A percentile compares a stretch with the other conserved stretches of the same genome.
These are phyloP conservation scores for Tolypocladium tropicale DNA, from an alignment of 2,329 filamentous ascomycete genomes.

Conservation along the genomic window DNA sequence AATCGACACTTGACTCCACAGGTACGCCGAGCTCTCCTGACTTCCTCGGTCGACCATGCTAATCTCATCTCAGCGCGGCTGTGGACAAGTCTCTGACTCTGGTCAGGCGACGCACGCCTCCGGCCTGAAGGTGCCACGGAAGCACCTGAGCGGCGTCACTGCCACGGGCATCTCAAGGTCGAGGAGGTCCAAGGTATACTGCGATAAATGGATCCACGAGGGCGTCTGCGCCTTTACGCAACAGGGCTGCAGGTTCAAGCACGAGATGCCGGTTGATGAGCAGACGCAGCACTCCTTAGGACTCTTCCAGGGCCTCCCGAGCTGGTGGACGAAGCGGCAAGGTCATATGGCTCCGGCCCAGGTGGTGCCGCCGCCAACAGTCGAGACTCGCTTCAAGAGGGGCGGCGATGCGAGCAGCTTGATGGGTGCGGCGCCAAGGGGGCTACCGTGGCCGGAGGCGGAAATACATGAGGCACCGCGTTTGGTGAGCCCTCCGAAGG, in stretches of 20 bases:
- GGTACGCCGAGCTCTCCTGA: conserved; percentile 8
- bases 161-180: background rate
- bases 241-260: conserved; percentile 80
- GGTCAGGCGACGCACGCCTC: background rate
- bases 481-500: background rate
- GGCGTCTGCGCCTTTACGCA: conserved; percentile 79
- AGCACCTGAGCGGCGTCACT: background rate
- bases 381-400: background rate
- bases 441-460: background rate
- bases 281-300: conserved; percentile 59
- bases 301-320: conserved; percentile 53
- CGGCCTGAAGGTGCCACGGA: background rate
- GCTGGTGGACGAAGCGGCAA: conserved; percentile 45
- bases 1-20: conserved; percentile 23
- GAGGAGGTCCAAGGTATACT: conserved; percentile 21
- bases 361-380: background rate
- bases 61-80: background rate
- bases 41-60: background rate
- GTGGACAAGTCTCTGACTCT: background rate
- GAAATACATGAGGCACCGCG: background rate
- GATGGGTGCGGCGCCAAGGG: background rate
- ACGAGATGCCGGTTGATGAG: conserved; percentile 72
- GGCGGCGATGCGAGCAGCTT: background rate
- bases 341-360: background rate
- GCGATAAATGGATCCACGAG: conserved; percentile 82